A percentile compares a stretch with the other conserved stretches of the same genome.
Evolutionary conservation across 176 grass and related monocot genomes (phyloP).

Genomic region (Pharus latifolius): DNA sequence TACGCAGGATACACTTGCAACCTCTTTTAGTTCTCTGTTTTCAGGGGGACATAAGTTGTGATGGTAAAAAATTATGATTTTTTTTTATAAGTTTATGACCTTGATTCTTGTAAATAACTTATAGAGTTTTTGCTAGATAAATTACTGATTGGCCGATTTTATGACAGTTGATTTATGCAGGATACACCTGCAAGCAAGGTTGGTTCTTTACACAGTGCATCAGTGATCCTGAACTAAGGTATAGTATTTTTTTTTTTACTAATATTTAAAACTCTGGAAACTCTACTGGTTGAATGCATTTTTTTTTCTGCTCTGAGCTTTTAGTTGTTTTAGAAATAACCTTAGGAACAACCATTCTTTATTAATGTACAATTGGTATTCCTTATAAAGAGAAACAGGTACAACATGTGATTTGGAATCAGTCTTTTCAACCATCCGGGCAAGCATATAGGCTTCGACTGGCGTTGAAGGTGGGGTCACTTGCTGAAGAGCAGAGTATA

Average conservation of each 20-base stretch:
- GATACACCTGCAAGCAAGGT: slow-evolving; percentile 95
- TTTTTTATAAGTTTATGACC: too few relatives aligned
- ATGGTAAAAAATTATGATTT: too few relatives aligned
- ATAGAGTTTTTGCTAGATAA: slow-evolving; percentile 13
- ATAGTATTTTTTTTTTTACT: neutral
- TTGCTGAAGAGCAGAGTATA: too few relatives aligned
- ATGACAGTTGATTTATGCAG: slow-evolving; percentile 96
- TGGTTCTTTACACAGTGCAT: slow-evolving; percentile 97
- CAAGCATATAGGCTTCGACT: too few relatives aligned
- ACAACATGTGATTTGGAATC: neutral
- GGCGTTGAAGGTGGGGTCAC: too few relatives aligned
- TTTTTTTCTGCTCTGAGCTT: neutral
- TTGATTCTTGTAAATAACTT: neutral
- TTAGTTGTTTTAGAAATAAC: neutral
- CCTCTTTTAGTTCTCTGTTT: too few relatives aligned
- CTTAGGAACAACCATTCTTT: neutral
- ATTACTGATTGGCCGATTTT: slow-evolving; percentile 60
- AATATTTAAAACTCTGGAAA: neutral
- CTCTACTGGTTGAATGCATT: neutral
- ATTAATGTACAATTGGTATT: neutral
- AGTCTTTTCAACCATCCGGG: too few relatives aligned
- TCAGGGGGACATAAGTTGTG: too few relatives aligned
- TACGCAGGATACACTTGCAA: too few relatives aligned
- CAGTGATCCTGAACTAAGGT: slow-evolving; percentile 84
- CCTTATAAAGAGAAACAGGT: neutral